phyloP scores from a whole-genome alignment of 2,329 filamentous ascomycete genomes.

The Arachnopeziza araneosa region DNA sequence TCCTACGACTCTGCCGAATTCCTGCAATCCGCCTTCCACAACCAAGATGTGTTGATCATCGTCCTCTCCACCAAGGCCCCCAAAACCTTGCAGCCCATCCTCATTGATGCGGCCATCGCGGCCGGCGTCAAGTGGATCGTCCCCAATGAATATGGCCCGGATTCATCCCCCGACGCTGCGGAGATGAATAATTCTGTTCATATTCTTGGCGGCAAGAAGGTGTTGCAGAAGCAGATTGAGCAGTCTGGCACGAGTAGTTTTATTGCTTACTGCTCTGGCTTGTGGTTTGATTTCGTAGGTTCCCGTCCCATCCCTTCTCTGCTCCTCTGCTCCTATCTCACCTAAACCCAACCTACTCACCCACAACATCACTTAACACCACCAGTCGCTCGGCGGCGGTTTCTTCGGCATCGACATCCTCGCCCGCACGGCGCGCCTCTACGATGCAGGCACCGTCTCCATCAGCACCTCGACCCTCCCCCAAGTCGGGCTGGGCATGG shows the following conservation, averaged over 20 bases:
- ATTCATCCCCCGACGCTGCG: constrained; percentile 29
- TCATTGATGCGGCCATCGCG: constrained; percentile 44
- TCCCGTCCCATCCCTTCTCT: background rate
- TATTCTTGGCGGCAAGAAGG: background rate
- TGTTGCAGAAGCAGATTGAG: constrained; percentile 35
- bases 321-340: background rate
- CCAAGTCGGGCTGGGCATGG: constrained; percentile 49
- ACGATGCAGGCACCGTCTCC: constrained; percentile 42
- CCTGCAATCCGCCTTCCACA: constrained; percentile 34
- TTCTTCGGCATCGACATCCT: constrained; percentile 45
- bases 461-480: constrained; percentile 42
- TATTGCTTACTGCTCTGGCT: constrained; percentile 38
- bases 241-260: constrained; percentile 33
- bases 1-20: constrained; percentile 42
- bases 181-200: constrained; percentile 28
- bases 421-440: constrained; percentile 38
- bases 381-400: constrained; percentile 30
- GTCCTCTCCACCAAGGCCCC: constrained; percentile 20
- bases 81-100: constrained; percentile 35
- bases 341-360: background rate
- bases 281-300: constrained; percentile 46
- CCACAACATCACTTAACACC: background rate
- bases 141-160: constrained; percentile 41
- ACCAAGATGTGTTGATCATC: constrained; percentile 38
- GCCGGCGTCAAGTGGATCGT: constrained; percentile 47